Base-by-base conservation (phyloP, 441 rosid species). In the Euphorbia celastroides region DNA sequence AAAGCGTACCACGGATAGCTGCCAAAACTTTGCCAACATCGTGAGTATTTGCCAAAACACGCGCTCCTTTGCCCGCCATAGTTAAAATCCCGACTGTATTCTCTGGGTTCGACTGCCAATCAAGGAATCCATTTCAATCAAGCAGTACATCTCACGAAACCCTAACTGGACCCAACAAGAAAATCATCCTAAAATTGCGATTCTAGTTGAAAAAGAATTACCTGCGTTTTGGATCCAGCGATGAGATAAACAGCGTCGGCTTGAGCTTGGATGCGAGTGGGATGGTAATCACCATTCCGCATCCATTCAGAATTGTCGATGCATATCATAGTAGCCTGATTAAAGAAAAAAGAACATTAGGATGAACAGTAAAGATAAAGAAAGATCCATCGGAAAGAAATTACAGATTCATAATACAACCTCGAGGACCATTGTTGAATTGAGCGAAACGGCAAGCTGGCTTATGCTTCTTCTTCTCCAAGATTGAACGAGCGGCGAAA, bases 271-370 rank as follows among this genome's bases (percentile, higher is more conserved):
- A 91, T 78, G 70, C 97, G 84, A 73, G 84, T 83, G 5, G 96
- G 97, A 57, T 86, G 52, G 74, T 94, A 94, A 70, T 94, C 97
- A 36, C 99, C 99, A 72, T 93, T 93, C 60, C 99, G 86, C 99
- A 91, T 93, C 99, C 97, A 91, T 67, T 91, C 97, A 1, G 97
- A 93, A 69, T 89, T 89, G 72, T 93, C 99, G 75, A 89, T 80
- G 70, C 97, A 93, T 62, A 89, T 91, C 96, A 91, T 88, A 68
- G 96, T 89, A 78, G 96, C 93, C 97, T 89, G 44, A 50, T 11
- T 27, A 42, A 14, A 38, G 19, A 19, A 22, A 46, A 2, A 26
- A 7, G 28, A 67, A 67, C 65, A 25, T 36, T 22, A 60, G 27
- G 20, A 34, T 41, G 16, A 3, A 52, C 9, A 22, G 9, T 31